phyloP scores from a whole-genome alignment of 257 asterid genomes.

The Capsicum baccatum region DNA sequence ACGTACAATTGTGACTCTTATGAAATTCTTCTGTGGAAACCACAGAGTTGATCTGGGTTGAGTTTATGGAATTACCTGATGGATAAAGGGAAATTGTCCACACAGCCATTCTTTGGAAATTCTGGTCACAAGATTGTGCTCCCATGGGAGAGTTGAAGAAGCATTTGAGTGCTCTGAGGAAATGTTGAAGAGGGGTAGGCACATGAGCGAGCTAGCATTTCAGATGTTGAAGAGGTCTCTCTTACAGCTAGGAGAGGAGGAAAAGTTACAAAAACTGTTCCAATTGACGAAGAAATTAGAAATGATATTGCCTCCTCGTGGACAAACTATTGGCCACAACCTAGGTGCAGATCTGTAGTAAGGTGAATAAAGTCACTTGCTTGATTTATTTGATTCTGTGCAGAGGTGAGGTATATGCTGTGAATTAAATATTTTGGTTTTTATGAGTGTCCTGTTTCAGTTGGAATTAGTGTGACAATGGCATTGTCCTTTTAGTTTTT shows the following conservation, averaged over 20 bases:
- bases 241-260: slow-evolving; percentile 52
- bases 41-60: slow-evolving; percentile 64
- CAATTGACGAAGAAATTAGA: slow-evolving; percentile 51
- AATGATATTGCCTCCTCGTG: slow-evolving; percentile 50
- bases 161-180: slow-evolving; percentile 68
- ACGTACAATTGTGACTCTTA: slow-evolving; percentile 71
- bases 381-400: not conserved
- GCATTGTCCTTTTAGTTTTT: not conserved
- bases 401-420: not conserved
- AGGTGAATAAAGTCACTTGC: not conserved
- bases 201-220: slow-evolving; percentile 52
- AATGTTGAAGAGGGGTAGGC: slow-evolving; percentile 73
- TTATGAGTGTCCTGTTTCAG: not conserved
- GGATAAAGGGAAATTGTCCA: slow-evolving; percentile 82
- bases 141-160: slow-evolving; percentile 74
- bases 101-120: slow-evolving; percentile 80
- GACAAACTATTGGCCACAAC: slow-evolving; percentile 32
- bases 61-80: slow-evolving; percentile 75
- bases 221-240: slow-evolving; percentile 62
- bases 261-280: slow-evolving; percentile 48
- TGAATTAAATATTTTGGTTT: not conserved
- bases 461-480: not conserved
- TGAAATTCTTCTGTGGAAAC: slow-evolving; percentile 77
- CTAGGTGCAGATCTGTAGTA: slow-evolving; percentile 14
- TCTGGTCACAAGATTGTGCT: slow-evolving; percentile 74